Evolutionary conservation across 2,329 filamentous ascomycete genomes (phyloP), one percentile per base, ranked within the genome.

Genomic region (Fusarium irregulare): DNA sequence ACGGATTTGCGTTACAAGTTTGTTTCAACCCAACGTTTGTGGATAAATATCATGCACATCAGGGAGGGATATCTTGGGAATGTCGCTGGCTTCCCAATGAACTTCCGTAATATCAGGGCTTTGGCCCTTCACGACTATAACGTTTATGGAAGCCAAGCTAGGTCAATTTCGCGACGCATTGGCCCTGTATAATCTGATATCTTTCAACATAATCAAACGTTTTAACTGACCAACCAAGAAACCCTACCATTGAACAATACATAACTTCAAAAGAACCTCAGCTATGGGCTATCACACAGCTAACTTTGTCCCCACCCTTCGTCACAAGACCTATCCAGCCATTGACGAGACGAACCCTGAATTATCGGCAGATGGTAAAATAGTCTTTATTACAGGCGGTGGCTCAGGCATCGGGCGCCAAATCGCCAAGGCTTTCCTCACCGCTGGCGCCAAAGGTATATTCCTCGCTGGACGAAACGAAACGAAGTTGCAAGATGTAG

Each of bases 381-480:
- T 41, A 11, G 51, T 37, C 4, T 60, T 59, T 3, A n/a, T 59
- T 8, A 59, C 56, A 11, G 56, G 56, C 21, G 56, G 49, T 5
- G 56, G 56, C 4, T 41, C 28, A 28, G 56, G 56, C 5, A 59
- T 59, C 0, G 56, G 56, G 1, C 40, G 51, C 3, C 40, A 57
- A 20, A 60, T 60, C 4, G 41, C 56, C 27, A 60, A 47, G 18
- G 13, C 56, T 4, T 57, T 60, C 30, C 30, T 44, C 2, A 10
- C 56, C 10, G 56, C 56, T 9, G 41, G 51, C 0, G 51, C 51
- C 6, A 47, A 41, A 46, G 56, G 56, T 18, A 18, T 60, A 10
- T 60, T 32, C 1, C 42, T 60, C 3, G 6, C 23, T 21, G 56
- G 56, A 9, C 12, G 56, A 28, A 60, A 13, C 11, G 20, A 10